Evolutionary conservation across 169 alveolate species (phyloP), one percentile per base, ranked within the genome.

Genomic region (Plasmodium knowlesi): DNA sequence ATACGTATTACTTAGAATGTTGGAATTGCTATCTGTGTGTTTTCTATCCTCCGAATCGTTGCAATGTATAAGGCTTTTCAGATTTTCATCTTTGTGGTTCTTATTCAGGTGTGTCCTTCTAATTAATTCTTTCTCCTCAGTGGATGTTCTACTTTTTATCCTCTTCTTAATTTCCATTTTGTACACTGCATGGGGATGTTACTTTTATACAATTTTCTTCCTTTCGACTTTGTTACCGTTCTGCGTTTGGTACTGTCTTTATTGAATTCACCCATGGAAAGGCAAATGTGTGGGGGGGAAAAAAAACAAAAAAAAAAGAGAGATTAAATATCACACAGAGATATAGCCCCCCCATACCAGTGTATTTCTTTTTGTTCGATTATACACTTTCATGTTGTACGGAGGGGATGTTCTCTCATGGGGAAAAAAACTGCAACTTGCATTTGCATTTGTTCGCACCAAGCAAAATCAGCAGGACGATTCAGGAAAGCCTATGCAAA

Each of bases 1-100:
- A 74, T 86, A 86, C 61, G 79, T 78, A 43, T 76, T 73, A 86
- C 93, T 86, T 78, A 86, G 14, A 74, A 86, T 30, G 41, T 86
- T 74, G 14, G 93, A 86, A 32, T 37, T 78, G 19, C 70, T 74
- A 53, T 86, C 93, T 4, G 79, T 12, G 41, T 76, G 22, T 54
- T 50, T 86, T 53, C 53, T 53, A 6, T 22, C 54, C 22, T 86
- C 28, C 25, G 72, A 86, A 22, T 86, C 93, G 78, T 71, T 84
- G 70, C 25, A 79, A 71, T 28, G 54, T 4, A 37, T 32, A 43
- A 53, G 2, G 19, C 22, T 39, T 39, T 41, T 84, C 12, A 30
- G n/a, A 39, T 16, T 53, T 3, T 41, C 70, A 5, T 71, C 1
- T 28, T 70, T 28, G 22, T 71, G 32, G 6, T 84, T 30, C 14